Percentiles rank a stretch among this genome's conserved stretches.
phyloP scores from a whole-genome alignment of 1,284 basidiomycete genomes.

The Malassezia slooffiae region DNA sequence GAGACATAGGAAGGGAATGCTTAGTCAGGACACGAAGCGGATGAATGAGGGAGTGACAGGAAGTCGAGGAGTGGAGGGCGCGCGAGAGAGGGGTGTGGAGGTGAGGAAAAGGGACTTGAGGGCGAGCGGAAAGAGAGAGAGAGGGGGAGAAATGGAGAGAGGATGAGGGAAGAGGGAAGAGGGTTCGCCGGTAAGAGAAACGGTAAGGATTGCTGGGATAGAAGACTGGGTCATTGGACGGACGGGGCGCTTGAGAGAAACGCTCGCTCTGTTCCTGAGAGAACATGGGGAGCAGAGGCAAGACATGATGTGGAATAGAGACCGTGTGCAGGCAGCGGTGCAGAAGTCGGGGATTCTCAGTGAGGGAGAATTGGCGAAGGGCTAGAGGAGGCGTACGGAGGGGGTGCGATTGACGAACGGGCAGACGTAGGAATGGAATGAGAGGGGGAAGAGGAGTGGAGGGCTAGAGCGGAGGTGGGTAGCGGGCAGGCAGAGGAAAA shows the following conservation, averaged over 20 bases:
- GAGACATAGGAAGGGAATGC: conserved; percentile 11
- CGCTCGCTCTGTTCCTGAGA: not conserved
- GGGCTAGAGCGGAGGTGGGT: not conserved
- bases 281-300: not conserved
- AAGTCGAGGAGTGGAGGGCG: not conserved
- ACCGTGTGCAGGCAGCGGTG: not conserved
- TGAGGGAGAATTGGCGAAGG: no score
- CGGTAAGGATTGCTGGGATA: not conserved
- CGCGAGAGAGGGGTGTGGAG: not conserved
- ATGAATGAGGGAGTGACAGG: conserved; percentile 27
- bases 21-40: conserved; percentile 36
- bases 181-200: not conserved
- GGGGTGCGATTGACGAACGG: no score
- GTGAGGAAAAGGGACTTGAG: not conserved
- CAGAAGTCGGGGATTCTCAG: not conserved
- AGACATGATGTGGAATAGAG: not conserved
- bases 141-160: not conserved
- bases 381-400: no score
- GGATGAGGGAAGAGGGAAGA: not conserved
- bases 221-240: not conserved
- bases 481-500: not conserved
- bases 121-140: not conserved
- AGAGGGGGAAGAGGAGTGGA: not conserved
- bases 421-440: not conserved
- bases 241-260: not conserved